These are phyloP conservation scores for Yueomyces sp. DNA, from an alignment of 805 yeast genomes.

Conservation along the genomic window DNA sequence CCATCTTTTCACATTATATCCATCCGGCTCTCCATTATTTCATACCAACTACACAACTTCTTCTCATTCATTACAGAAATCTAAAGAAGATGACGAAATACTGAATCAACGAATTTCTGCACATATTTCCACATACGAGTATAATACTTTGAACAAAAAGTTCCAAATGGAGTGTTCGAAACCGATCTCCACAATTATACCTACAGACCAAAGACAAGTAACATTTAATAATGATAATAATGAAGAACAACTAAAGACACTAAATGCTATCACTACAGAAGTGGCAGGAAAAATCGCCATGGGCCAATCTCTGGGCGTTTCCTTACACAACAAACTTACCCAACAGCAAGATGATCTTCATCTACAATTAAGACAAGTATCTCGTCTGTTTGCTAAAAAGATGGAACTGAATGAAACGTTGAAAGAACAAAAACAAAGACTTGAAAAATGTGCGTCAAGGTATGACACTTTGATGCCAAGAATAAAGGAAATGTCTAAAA, in stretches of 20 bases:
- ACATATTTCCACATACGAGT: not conserved
- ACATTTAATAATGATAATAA: slow-evolving; percentile 12
- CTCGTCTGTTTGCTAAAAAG: slow-evolving; percentile 12
- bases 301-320: slow-evolving; percentile 23
- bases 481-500: slow-evolving; percentile 16
- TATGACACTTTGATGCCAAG: slow-evolving; percentile 24
- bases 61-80: too few relatives aligned
- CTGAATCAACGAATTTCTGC: not conserved
- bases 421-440: slow-evolving; percentile 5
- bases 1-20: too few relatives aligned
- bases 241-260: slow-evolving; percentile 15
- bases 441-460: slow-evolving; percentile 16
- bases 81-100: not conserved
- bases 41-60: not conserved
- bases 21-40: not conserved
- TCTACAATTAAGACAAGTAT: slow-evolving; percentile 25
- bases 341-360: slow-evolving; percentile 31
- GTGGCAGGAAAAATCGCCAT: slow-evolving; percentile 9
- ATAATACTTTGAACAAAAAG: slow-evolving; percentile 1
- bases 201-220: slow-evolving; percentile 11
- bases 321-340: slow-evolving; percentile 24
- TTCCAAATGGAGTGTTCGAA: slow-evolving; percentile 7
- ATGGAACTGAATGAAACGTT: slow-evolving; percentile 5
- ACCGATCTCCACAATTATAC: slow-evolving; percentile 10
- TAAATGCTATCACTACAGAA: slow-evolving; percentile 14